Evolutionary conservation across 163 green algal species (phyloP).

Genomic region (Picocystis sp.): DNA sequence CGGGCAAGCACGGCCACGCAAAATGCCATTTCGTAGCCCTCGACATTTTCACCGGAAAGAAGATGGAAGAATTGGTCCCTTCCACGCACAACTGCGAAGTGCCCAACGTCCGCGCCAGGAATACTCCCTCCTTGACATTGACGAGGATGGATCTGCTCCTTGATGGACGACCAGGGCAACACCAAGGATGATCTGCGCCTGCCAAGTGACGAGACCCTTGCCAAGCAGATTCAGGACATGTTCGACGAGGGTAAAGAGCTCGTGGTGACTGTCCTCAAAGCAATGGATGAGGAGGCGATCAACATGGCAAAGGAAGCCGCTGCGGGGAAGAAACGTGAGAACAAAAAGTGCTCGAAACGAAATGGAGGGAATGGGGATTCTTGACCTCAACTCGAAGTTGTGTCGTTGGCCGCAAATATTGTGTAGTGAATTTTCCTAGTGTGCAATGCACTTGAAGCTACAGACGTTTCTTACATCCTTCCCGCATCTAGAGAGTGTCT

Average conservation of each 20-base stretch:
- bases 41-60: conserved; percentile 98
- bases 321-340: not conserved
- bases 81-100: conserved; percentile 97
- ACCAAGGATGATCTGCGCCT: conserved; percentile 90
- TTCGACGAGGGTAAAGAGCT: conserved; percentile 85
- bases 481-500: no score
- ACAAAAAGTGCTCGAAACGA: not conserved
- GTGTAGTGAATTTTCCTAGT: no score
- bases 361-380: no score
- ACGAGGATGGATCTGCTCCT: conserved; percentile 72
- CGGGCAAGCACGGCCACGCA: conserved; percentile 40
- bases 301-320: conserved; percentile 18
- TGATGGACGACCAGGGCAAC: conserved; percentile 46
- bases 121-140: conserved; percentile 89
- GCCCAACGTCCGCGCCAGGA: conserved; percentile 77
- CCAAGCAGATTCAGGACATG: conserved; percentile 58
- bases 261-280: conserved; percentile 69
- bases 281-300: conserved; percentile 29
- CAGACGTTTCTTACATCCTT: no score
- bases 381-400: no score
- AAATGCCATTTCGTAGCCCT: conserved; percentile 97
- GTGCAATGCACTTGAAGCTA: no score
- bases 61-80: conserved; percentile 93
- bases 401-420: no score
- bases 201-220: conserved; percentile 44